phyloP scores from a whole-genome alignment of 164 flowering plant genomes.

The Chimonanthus salicifolius region DNA sequence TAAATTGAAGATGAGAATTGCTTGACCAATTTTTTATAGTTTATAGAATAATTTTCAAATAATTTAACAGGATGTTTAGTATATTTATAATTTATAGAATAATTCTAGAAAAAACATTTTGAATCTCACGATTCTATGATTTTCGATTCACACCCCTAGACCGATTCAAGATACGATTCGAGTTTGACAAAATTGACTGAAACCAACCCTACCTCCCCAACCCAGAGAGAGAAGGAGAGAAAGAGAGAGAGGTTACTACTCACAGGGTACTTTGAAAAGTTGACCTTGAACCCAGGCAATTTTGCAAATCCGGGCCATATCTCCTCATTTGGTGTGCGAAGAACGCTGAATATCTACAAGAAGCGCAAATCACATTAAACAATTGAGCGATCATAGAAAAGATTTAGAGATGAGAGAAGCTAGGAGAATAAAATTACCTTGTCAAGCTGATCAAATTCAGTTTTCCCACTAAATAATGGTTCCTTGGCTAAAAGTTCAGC shows the following conservation, averaged over 20 bases:
- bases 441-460: slow-evolving; percentile 90
- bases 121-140: too few relatives aligned
- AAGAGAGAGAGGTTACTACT: slow-evolving; percentile 12
- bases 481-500: slow-evolving; percentile 86
- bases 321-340: slow-evolving; percentile 86
- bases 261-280: slow-evolving; percentile 80
- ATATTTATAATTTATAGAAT: too few relatives aligned
- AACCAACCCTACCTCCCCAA: too few relatives aligned
- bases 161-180: too few relatives aligned
- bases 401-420: background rate
- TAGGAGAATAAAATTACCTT: slow-evolving; percentile 43
- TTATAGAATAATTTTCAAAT: too few relatives aligned
- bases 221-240: too few relatives aligned
- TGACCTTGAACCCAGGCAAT: slow-evolving; percentile 79
- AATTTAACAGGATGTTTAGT: too few relatives aligned
- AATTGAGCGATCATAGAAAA: background rate
- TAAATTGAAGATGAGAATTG: too few relatives aligned
- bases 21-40: too few relatives aligned
- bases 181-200: too few relatives aligned
- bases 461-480: slow-evolving; percentile 86
- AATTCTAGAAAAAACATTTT: too few relatives aligned
- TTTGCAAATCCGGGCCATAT: slow-evolving; percentile 86
- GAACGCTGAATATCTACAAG: slow-evolving; percentile 64
- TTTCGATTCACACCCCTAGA: too few relatives aligned
- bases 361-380: background rate